These are phyloP conservation scores for Domatiomyces globalis DNA, from an alignment of 2,329 filamentous ascomycete species.

Conservation along the genomic window DNA sequence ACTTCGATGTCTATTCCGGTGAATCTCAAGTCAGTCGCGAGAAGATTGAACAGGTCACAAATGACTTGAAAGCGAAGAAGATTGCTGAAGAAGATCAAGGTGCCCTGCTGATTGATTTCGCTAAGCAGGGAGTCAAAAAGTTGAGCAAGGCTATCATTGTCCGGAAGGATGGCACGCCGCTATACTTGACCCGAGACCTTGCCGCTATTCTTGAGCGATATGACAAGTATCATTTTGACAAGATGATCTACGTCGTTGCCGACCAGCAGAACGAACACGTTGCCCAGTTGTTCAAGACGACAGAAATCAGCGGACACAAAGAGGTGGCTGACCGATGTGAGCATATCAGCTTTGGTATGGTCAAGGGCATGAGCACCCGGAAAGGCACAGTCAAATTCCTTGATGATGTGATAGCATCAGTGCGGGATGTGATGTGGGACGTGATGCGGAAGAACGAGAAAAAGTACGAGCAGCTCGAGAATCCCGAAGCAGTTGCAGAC, in stretches of 20 bases:
- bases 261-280: slow-evolving; percentile 51
- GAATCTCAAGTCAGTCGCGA: slow-evolving; percentile 53
- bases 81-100: slow-evolving; percentile 52
- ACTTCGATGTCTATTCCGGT: slow-evolving; percentile 53
- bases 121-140: slow-evolving; percentile 53
- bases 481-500: slow-evolving; percentile 72
- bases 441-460: slow-evolving; percentile 81
- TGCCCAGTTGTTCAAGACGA: slow-evolving; percentile 51
- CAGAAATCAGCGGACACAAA: slow-evolving; percentile 46
- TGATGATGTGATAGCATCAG: slow-evolving; percentile 60
- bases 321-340: slow-evolving; percentile 46
- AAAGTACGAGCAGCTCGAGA: slow-evolving; percentile 80
- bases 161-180: slow-evolving; percentile 52
- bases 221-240: slow-evolving; percentile 49
- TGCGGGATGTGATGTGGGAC: slow-evolving; percentile 92
- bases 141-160: slow-evolving; percentile 54
- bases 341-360: slow-evolving; percentile 54
- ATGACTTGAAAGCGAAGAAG: slow-evolving; percentile 43
- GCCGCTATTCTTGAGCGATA: slow-evolving; percentile 50
- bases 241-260: slow-evolving; percentile 55
- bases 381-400: slow-evolving; percentile 62
- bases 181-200: slow-evolving; percentile 57
- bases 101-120: slow-evolving; percentile 54
- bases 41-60: slow-evolving; percentile 47
- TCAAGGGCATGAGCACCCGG: slow-evolving; percentile 50